Evolutionary conservation across 2,329 filamentous ascomycete species (phyloP).

Genomic region (Biscogniauxia sp.): DNA sequence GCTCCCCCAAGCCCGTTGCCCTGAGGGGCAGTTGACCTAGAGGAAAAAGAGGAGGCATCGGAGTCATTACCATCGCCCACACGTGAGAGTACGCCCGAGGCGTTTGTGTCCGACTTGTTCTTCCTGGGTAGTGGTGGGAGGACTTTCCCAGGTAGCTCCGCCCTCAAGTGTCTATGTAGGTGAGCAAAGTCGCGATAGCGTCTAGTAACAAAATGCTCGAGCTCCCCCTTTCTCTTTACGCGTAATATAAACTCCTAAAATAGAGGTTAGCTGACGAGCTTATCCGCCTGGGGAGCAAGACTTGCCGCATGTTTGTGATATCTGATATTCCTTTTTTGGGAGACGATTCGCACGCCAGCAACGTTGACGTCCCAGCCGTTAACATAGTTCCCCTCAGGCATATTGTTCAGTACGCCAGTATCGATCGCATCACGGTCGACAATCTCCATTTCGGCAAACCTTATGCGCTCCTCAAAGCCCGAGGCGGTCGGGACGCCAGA

Average conservation of each 20-base stretch:
- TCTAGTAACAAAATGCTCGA: slow-evolving; percentile 77
- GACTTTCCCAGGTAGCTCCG: slow-evolving; percentile 87
- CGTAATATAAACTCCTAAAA: slow-evolving; percentile 81
- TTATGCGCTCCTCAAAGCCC: slow-evolving; percentile 94
- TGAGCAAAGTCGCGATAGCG: slow-evolving; percentile 85
- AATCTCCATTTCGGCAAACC: slow-evolving; percentile 95
- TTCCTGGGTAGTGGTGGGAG: slow-evolving; percentile 85
- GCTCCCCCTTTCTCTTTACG: slow-evolving; percentile 72
- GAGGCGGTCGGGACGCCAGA: slow-evolving; percentile 94
- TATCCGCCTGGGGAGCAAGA: slow-evolving; percentile 11
- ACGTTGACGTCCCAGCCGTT: slow-evolving; percentile 98
- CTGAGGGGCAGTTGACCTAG: slow-evolving; percentile 58
- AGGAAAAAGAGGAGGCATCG: slow-evolving; percentile 78
- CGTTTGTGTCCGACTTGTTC: slow-evolving; percentile 76
- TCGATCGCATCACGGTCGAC: slow-evolving; percentile 93
- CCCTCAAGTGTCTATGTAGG: slow-evolving; percentile 74
- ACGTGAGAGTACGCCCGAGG: slow-evolving; percentile 53
- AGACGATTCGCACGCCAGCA: slow-evolving; percentile 77
- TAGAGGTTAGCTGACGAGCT: slow-evolving; percentile 10
- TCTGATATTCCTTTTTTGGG: slow-evolving; percentile 80
- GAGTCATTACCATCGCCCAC: slow-evolving; percentile 61
- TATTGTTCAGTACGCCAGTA: slow-evolving; percentile 78
- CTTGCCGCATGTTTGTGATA: slow-evolving; percentile 88
- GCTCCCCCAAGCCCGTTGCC: slow-evolving; percentile 31
- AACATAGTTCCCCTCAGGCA: slow-evolving; percentile 87